Conservation (phyloP, 192 early-diverging fungal species). For the Coemansia reversa region DNA sequence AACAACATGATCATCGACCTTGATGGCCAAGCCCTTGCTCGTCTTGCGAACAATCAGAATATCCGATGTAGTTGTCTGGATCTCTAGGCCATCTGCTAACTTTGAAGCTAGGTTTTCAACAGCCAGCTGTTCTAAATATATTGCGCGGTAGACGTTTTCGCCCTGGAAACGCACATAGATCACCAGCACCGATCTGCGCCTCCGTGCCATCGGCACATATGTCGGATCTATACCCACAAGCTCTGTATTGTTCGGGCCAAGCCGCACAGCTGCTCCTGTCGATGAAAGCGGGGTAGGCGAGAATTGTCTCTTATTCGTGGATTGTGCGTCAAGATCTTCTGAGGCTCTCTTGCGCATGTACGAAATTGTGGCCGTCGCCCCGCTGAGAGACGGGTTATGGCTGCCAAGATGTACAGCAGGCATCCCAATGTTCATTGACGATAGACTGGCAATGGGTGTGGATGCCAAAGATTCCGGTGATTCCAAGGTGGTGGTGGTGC, state of each 20-base stretch:
- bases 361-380: conserved; percentile 15
- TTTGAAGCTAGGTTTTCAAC: conserved; percentile 56
- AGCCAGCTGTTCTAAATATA: conserved; percentile 63
- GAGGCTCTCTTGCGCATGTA: conserved; percentile 48
- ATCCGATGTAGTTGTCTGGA: conserved; percentile 27
- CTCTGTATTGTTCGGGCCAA: conserved; percentile 22
- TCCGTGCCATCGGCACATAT: conserved; percentile 58
- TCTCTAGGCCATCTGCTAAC: conserved; percentile 57
- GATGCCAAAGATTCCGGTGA: conserved; percentile 18
- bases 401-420: conserved; percentile 31
- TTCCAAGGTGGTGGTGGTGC: conserved; percentile 19
- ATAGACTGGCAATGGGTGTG: conserved; percentile 21
- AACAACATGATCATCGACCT: conserved; percentile 61
- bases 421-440: conserved; percentile 43
- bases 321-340: conserved; percentile 38
- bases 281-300: conserved; percentile 33
- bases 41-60: conserved; percentile 53
- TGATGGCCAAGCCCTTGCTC: conserved; percentile 56
- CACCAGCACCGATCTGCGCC: conserved; percentile 50
- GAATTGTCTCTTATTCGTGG: conserved; percentile 41
- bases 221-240: conserved; percentile 60
- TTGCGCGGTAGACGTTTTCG: conserved; percentile 58
- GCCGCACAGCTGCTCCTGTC: neutral
- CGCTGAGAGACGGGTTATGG: conserved; percentile 21
- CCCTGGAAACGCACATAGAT: conserved; percentile 60